A percentile compares a stretch with the other conserved stretches of the same genome.
Evolutionary conservation across 495 filamentous ascomycete genomes (phyloP).

Genomic region (Penicillium goetzii): DNA sequence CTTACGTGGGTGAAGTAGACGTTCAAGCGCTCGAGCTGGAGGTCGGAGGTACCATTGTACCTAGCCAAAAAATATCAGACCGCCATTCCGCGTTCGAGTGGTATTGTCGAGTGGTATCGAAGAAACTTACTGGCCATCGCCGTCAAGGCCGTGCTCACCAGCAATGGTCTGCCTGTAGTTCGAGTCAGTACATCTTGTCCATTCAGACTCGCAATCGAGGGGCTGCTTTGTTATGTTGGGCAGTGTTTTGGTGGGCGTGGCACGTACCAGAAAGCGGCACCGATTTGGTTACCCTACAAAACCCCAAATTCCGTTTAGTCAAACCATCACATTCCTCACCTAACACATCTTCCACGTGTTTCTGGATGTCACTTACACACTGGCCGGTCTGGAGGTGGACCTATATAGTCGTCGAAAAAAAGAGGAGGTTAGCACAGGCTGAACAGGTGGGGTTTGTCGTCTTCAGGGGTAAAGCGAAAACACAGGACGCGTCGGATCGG

Average conservation of each 20-base stretch:
- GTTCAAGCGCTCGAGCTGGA: conserved; percentile 99
- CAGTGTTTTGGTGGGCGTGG: conserved; percentile 8
- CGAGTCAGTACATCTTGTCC: conserved; percentile 34
- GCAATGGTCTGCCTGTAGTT: conserved; percentile 86
- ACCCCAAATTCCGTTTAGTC: conserved; percentile 36
- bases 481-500: conserved; percentile 45
- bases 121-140: conserved; percentile 79
- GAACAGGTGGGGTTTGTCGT: conserved; percentile 47
- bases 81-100: conserved; percentile 29
- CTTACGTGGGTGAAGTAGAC: conserved; percentile 99
- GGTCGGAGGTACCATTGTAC: conserved; percentile 96
- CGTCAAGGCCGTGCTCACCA: conserved; percentile 98
- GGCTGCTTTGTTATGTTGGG: conserved; percentile 12
- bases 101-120: conserved; percentile 8
- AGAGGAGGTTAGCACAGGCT: conserved; percentile 43
- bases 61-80: conserved; percentile 53
- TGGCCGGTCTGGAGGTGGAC: conserved; percentile 99
- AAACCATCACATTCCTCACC: conserved; percentile 12
- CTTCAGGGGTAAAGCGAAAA: conserved; percentile 43
- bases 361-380: conserved; percentile 68
- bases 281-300: conserved; percentile 96
- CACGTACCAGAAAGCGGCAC: conserved; percentile 96
- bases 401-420: conserved; percentile 55
- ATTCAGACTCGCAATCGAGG: conserved; percentile 24
- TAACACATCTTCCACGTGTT: conserved; percentile 16